These are phyloP conservation scores for Favolaschia claudopus DNA, from an alignment of 768 basidiomycete genomes.

Conservation along the genomic window DNA sequence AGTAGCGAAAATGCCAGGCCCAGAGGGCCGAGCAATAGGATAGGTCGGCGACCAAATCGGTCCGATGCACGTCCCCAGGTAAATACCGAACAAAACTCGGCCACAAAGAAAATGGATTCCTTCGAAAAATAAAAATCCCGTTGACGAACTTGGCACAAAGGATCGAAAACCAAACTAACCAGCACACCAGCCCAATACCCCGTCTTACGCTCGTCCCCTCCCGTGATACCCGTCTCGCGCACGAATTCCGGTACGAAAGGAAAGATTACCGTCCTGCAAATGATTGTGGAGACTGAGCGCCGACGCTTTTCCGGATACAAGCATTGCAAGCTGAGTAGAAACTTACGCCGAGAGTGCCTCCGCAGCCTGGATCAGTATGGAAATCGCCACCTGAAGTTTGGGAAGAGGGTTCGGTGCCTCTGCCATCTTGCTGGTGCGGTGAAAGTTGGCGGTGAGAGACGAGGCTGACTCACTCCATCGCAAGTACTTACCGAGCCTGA, in stretches of 20 bases:
- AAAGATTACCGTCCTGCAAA: slow-evolving; percentile 49
- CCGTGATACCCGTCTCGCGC: slow-evolving; percentile 35
- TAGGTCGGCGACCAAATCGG: slow-evolving; percentile 38
- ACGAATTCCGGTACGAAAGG: slow-evolving; percentile 49
- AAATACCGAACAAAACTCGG: slow-evolving; percentile 35
- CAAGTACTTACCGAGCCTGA: too few relatives aligned
- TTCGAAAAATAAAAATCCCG: slow-evolving; percentile 1
- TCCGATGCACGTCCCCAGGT: slow-evolving; percentile 41
- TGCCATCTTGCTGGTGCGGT: slow-evolving; percentile 9
- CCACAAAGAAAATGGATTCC: slow-evolving; percentile 40
- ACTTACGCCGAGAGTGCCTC: slow-evolving; percentile 17
- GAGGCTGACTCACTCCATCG: too few relatives aligned
- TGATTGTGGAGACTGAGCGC: slow-evolving; percentile 34
- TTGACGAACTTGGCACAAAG: not conserved
- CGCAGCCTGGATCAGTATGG: slow-evolving; percentile 19
- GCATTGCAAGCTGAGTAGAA: not conserved
- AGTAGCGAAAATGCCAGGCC: slow-evolving; percentile 36
- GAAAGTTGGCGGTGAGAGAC: not conserved
- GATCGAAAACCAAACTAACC: slow-evolving; percentile 17
- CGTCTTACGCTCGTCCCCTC: slow-evolving; percentile 35
- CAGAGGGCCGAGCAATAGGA: slow-evolving; percentile 39
- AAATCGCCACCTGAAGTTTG: slow-evolving; percentile 15
- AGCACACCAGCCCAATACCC: slow-evolving; percentile 42
- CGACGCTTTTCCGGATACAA: not conserved
- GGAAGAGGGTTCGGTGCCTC: slow-evolving; percentile 10